A percentile compares a stretch with the other conserved stretches of the same genome.
These are phyloP conservation scores for Pulveroboletus frians DNA, from an alignment of 768 basidiomycete species.

Conservation along the genomic window DNA sequence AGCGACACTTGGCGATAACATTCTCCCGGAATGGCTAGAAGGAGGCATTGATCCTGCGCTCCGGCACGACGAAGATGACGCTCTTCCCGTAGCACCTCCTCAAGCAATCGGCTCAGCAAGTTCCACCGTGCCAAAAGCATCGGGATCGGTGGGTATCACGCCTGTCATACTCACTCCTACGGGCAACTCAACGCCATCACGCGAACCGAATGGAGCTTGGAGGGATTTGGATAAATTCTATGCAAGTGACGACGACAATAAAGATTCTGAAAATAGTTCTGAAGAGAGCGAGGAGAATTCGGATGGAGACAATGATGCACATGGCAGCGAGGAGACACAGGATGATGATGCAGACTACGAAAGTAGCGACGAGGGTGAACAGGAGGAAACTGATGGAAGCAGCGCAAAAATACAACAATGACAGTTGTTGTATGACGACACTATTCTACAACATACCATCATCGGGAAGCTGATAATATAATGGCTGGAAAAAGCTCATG, in stretches of 20 bases:
- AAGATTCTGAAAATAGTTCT: constrained; percentile 28
- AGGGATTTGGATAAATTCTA: constrained; percentile 75
- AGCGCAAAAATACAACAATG: constrained; percentile 10
- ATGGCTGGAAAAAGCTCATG: constrained; percentile 32
- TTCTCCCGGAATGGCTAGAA: constrained; percentile 85
- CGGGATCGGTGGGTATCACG: constrained; percentile 30
- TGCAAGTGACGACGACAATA: constrained; percentile 37
- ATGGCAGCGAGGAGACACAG: constrained; percentile 26
- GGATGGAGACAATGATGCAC: constrained; percentile 24
- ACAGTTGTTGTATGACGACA: constrained; percentile 1
- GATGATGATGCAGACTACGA: constrained; percentile 24
- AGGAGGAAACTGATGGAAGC: constrained; percentile 17
- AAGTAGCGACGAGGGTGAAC: constrained; percentile 15
- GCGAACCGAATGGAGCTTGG: constrained; percentile 43
- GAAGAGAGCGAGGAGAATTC: constrained; percentile 32
- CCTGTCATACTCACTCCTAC: constrained; percentile 59
- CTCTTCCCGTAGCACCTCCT: constrained; percentile 23
- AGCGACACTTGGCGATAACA: constrained; percentile 36
- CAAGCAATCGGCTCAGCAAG: constrained; percentile 40
- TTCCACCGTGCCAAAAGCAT: constrained; percentile 21
- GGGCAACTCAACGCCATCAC: constrained; percentile 41
- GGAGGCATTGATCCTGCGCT: constrained; percentile 74
- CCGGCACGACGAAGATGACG: constrained; percentile 63
- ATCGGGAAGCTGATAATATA: constrained; percentile 50
- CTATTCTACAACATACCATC: constrained; percentile 35